phyloP scores from a whole-genome alignment of 257 asterid species.

The Leptodermis oblonga region DNA sequence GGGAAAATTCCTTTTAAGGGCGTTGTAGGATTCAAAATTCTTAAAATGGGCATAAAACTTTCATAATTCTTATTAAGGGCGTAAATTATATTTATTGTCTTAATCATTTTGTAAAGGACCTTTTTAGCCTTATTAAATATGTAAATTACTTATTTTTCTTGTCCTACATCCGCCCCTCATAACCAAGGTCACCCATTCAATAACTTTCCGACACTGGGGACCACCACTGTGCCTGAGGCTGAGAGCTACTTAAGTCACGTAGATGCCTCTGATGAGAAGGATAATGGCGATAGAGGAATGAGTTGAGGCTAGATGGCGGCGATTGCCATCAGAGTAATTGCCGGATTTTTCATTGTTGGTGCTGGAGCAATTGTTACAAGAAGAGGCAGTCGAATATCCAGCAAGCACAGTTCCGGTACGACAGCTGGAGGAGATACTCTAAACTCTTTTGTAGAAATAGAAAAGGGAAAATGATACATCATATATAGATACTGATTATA shows the following conservation, averaged over 20 bases:
- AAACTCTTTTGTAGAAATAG: background rate
- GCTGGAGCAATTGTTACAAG: conserved; percentile 51
- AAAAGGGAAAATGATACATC: background rate
- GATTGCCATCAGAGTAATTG: conserved; percentile 56
- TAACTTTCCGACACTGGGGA: conserved; percentile 43
- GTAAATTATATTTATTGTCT: too few relatives aligned
- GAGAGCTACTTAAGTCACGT: conserved; percentile 20
- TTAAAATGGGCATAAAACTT: too few relatives aligned
- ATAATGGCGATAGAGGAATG: conserved; percentile 31
- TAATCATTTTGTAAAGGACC: too few relatives aligned
- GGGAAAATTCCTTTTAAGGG: too few relatives aligned
- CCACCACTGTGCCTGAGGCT: conserved; percentile 26
- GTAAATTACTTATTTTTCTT: too few relatives aligned
- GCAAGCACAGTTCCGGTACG: conserved; percentile 48
- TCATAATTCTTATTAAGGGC: too few relatives aligned
- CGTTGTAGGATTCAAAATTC: too few relatives aligned
- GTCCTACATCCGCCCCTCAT: too few relatives aligned
- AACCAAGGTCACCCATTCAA: too few relatives aligned
- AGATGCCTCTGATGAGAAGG: conserved; percentile 14
- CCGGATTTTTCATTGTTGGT: conserved; percentile 39
- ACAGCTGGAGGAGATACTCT: conserved; percentile 50
- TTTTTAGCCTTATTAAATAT: too few relatives aligned
- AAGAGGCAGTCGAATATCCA: conserved; percentile 68
- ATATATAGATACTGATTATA: background rate
- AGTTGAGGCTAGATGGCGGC: conserved; percentile 55